Base-by-base conservation (phyloP, 2,329 filamentous ascomycete genomes). In the Ascochyta viciae-villosae region DNA sequence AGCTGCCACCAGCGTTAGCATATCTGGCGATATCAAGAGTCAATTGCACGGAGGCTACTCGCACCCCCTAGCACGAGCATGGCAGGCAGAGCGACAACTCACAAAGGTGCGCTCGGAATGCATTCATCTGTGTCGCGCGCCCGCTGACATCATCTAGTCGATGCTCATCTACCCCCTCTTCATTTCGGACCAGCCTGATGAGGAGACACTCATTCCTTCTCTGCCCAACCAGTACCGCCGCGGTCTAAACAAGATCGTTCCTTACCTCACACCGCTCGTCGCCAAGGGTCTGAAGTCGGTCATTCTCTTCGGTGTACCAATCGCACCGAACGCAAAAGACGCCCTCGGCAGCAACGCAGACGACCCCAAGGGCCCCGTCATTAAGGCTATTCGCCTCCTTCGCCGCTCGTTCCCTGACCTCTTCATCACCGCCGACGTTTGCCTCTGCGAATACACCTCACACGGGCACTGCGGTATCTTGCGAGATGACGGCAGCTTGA, bases 101-200 rank as follows among this genome's bases (percentile, higher is more conserved):
- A 83, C 81, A 55, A 82, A 82, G 74, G 77, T 78, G 45, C 45
- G 69, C 42, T 49, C 50, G 49, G 37, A 53, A 54, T 39, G 12
- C 40, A 35, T 34, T 13, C 23, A 16, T 34, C 10, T 22, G 34
- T 26, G 39, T 45, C 24, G 37, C 24, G 22, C 49, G 40, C 47
- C 26, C 49, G 53, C 67, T 73, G 44, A 74, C 62, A 56, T 38
- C 2, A 40, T 19, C 29, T 69, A 96, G 92, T 95, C 93, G 34
- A 98, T 98, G 95, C 89, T 99, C 70, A 97, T 99, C 71, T 98
- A 96, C 79, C 95, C 95, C 12, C 85, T 99, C 64, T 99, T 99
- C 81, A 87, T 99, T 63, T 96, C 95, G 70, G 95, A 99, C 77
- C 87, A 91, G 72, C 90, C 94, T 33, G 91, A 98, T 71, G 94